Evolutionary conservation across 2,329 filamentous ascomycete species (phyloP).

Genomic region (Aspergillus niger): DNA sequence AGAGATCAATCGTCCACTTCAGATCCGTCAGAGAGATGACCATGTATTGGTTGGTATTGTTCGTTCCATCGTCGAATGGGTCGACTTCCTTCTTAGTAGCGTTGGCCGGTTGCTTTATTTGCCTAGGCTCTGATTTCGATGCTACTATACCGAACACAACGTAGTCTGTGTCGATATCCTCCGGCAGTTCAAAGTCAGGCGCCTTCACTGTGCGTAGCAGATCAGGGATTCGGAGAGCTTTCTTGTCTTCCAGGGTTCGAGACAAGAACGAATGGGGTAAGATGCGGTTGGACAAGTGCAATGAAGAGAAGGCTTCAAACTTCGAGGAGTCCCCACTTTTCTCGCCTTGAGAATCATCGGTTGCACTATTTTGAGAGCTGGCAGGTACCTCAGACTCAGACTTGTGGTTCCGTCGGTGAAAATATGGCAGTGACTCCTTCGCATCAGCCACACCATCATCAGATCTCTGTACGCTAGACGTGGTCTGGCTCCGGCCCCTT

Average conservation of each 20-base stretch:
- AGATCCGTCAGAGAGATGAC: constrained; percentile 84
- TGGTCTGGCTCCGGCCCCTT: constrained; percentile 41
- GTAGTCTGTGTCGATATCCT: constrained; percentile 83
- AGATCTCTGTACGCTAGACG: constrained; percentile 30
- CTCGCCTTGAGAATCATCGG: constrained; percentile 19
- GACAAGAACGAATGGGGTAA: constrained; percentile 79
- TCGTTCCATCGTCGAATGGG: constrained; percentile 56
- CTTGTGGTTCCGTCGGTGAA: constrained; percentile 27
- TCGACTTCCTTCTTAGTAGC: constrained; percentile 45
- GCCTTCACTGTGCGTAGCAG: constrained; percentile 78
- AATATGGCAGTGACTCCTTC: constrained; percentile 24
- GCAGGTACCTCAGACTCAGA: constrained; percentile 22
- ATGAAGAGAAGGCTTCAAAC: constrained; percentile 83
- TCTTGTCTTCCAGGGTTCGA: constrained; percentile 76
- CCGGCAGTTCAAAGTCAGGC: constrained; percentile 73
- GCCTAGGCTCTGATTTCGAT: constrained; percentile 79
- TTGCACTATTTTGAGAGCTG: constrained; percentile 19
- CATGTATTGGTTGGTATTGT: constrained; percentile 80
- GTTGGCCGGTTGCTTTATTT: constrained; percentile 53
- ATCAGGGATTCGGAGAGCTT: constrained; percentile 75
- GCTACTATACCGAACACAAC: constrained; percentile 87
- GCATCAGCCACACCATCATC: constrained; percentile 9
- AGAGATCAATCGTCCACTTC: constrained; percentile 87
- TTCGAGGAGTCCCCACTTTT: constrained; percentile 54
- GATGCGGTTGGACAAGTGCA: constrained; percentile 80